These are phyloP conservation scores for Pyrenochaeta sp. DNA, from an alignment of 2,329 filamentous ascomycete species.

Conservation along the genomic window DNA sequence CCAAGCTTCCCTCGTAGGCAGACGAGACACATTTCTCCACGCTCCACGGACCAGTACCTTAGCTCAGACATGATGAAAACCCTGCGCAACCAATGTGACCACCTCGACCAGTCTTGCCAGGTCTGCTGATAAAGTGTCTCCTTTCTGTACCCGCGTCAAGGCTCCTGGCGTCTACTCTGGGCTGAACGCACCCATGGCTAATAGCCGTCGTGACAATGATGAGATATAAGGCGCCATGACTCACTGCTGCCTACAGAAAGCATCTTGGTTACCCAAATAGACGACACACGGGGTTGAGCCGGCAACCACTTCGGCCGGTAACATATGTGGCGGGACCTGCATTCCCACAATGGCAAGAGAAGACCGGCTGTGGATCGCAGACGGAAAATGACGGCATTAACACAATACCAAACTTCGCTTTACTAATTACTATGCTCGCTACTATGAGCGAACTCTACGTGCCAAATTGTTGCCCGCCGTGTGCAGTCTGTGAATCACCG, in stretches of 20 bases:
- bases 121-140: conserved; percentile 41
- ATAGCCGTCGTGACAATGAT: conserved; percentile 11
- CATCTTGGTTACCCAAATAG: not conserved
- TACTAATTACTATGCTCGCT: too few relatives aligned
- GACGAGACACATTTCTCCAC: conserved; percentile 20
- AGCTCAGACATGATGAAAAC: conserved; percentile 17
- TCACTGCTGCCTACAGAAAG: conserved; percentile 20
- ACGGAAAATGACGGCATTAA: conserved; percentile 5
- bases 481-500: too few relatives aligned
- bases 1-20: conserved; percentile 27
- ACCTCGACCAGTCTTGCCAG: conserved; percentile 18
- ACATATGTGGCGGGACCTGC: conserved; percentile 8
- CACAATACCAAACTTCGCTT: not conserved
- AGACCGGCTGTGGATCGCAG: conserved; percentile 3
- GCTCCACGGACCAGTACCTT: conserved; percentile 11
- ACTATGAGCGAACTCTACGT: too few relatives aligned
- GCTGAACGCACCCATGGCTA: conserved; percentile 15
- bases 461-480: too few relatives aligned
- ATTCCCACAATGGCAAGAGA: conserved; percentile 4
- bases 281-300: conserved; percentile 6
- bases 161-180: conserved; percentile 12
- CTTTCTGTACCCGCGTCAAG: conserved; percentile 16
- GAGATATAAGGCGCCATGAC: conserved; percentile 14
- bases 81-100: conserved; percentile 28
- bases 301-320: conserved; percentile 6